Evolutionary conservation across 2,329 filamentous ascomycete genomes (phyloP).

Genomic region (Phyllosticta paracitricarpa): DNA sequence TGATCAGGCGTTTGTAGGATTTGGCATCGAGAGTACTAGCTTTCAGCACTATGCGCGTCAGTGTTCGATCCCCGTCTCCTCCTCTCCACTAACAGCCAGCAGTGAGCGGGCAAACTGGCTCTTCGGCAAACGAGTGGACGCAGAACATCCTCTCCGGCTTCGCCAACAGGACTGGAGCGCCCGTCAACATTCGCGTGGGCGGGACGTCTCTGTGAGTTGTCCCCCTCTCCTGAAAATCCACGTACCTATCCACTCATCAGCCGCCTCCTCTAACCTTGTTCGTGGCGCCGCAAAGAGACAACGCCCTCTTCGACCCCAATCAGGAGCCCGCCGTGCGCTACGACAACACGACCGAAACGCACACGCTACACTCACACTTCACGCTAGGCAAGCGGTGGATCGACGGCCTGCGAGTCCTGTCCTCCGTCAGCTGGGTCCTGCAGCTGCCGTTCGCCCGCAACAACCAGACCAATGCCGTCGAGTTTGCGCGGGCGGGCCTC

Average conservation of each 20-base stretch:
- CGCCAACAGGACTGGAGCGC: not conserved
- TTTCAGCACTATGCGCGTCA: not conserved
- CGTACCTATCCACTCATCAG: not conserved
- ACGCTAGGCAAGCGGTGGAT: not conserved
- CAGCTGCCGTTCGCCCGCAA: conserved; percentile 1
- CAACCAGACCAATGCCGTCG: conserved; percentile 2
- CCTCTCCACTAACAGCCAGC: not conserved
- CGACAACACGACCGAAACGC: not conserved
- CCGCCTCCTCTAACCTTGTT: not conserved
- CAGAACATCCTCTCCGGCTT: conserved; percentile 2
- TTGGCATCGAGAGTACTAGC: not conserved
- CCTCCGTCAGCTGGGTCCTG: not conserved
- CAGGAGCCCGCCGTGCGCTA: not conserved
- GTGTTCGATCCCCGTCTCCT: not conserved
- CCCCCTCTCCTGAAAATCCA: too few species aligned
- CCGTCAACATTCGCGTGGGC: conserved; percentile 1
- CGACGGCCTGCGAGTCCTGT: not conserved
- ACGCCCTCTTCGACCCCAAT: not conserved
- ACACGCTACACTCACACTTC: not conserved
- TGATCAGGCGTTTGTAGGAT: not conserved
- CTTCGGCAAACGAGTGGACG: not conserved
- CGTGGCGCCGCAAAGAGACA: not conserved
- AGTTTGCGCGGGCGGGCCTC: not conserved
- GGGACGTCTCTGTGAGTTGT: not conserved
- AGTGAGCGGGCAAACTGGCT: not conserved